Base-by-base conservation (phyloP, 768 basidiomycete species). In the Podaxis pistillaris region DNA sequence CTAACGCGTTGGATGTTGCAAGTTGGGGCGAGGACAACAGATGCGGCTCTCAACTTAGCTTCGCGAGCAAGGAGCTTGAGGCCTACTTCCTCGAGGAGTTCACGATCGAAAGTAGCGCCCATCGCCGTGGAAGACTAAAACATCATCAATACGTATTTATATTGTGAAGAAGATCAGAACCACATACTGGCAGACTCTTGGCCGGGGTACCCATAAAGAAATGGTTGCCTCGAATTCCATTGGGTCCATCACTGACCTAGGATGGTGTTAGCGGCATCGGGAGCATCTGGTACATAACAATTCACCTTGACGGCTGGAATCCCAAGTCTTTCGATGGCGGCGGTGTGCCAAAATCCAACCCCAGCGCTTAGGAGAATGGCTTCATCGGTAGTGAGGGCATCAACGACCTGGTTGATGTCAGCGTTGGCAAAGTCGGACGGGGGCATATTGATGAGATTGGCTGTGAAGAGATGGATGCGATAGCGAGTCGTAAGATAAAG, bases 181-280 rank as follows among this genome's bases (percentile, higher is more conserved):
- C n/a, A 72, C 82, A 54, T 67, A 85, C 84, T 0, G 90, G 90
- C 26, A 92, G 79, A 68, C 87, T 89, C 73, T 92, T 91, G 9
- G 91, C 89, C 9, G 90, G 91, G 0, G 89, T 90, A 37, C 88
- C 80, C 86, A 90, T 90, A 69, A 91, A 88, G 78, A 91, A 91
- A 68, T 88, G 86, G 68, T 87, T 85, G 15, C 90, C 90, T 65
- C 90, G 73, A 63, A 81, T 79, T 36, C 90, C 91, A 68, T 92
- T 93, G 0, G 91, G 90, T 1, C 91, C 91, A 77, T 91, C 90
- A 75, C 86, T 89, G 68, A 90, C 86, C 86, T 87, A 52, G 15
- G 47, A n/a, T 26, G 8, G 33, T n/a, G 54, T 19, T 60, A 19
- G 56, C 33, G 17, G n/a, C 44, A 1, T 33, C 5, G 17, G 17